Conservation (phyloP, 2,329 filamentous ascomycete genomes). For the Mariannaea sp. region DNA sequence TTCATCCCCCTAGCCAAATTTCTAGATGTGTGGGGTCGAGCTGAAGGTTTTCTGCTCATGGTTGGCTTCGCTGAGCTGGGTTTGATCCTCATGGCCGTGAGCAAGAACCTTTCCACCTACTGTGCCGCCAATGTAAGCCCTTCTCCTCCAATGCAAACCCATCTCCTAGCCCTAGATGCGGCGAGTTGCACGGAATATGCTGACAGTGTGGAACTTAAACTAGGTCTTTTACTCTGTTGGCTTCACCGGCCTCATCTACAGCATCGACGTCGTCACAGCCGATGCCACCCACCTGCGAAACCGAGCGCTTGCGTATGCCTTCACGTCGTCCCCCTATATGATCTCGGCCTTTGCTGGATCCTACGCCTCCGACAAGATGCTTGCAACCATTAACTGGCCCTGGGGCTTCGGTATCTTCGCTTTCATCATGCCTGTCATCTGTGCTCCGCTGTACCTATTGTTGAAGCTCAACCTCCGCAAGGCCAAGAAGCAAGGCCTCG, state of each 20-base stretch:
- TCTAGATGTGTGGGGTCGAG: slow-evolving; percentile 65
- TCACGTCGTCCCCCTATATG: slow-evolving; percentile 50
- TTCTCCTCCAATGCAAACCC: not conserved
- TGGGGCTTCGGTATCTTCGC: slow-evolving; percentile 63
- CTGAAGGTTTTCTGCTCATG: slow-evolving; percentile 61
- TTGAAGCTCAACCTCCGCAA: slow-evolving; percentile 61
- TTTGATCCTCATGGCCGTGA: slow-evolving; percentile 66
- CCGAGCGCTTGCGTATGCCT: slow-evolving; percentile 46
- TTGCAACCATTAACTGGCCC: slow-evolving; percentile 30
- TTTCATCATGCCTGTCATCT: slow-evolving; percentile 65
- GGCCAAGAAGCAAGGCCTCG: slow-evolving; percentile 56
- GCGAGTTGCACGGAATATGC: too few species aligned
- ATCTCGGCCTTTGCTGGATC: slow-evolving; percentile 50
- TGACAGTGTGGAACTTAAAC: not conserved
- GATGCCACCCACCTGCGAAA: slow-evolving; percentile 58
- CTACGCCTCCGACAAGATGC: slow-evolving; percentile 34
- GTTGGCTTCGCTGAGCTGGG: slow-evolving; percentile 51
- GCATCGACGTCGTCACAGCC: slow-evolving; percentile 67
- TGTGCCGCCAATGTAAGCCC: slow-evolving; percentile 57
- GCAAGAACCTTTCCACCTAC: slow-evolving; percentile 46
- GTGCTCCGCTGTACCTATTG: slow-evolving; percentile 61
- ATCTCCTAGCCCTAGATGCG: too few species aligned
- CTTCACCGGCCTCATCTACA: slow-evolving; percentile 63
- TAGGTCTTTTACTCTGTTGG: slow-evolving; percentile 67
- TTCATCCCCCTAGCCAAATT: slow-evolving; percentile 66